A percentile compares a stretch with the other conserved stretches of the same genome.
Evolutionary conservation across 345 rosid species (phyloP).

Genomic region (Odontarrhena argentea): DNA sequence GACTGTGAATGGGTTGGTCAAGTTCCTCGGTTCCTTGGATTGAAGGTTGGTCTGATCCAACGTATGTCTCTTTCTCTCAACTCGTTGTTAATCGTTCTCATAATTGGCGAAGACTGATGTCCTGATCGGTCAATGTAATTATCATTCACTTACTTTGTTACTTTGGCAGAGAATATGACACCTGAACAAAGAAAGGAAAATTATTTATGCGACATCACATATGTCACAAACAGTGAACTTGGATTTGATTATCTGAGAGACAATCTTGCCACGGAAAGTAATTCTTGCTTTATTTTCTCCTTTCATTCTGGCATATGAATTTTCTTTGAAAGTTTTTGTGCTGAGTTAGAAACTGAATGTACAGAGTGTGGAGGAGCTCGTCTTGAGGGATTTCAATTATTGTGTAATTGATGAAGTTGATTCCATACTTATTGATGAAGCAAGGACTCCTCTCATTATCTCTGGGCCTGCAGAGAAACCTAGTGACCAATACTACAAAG

Average conservation of each 20-base stretch:
- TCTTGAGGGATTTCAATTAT: slow-evolving; percentile 86
- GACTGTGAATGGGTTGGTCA: slow-evolving; percentile 99
- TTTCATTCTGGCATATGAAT: slow-evolving; percentile 26
- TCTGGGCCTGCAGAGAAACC: slow-evolving; percentile 98
- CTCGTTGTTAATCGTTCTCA: slow-evolving; percentile 10
- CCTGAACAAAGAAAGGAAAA: slow-evolving; percentile 92
- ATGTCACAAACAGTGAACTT: slow-evolving; percentile 95
- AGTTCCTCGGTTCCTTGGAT: slow-evolving; percentile 95
- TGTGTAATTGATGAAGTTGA: slow-evolving; percentile 97
- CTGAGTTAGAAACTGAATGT: slow-evolving; percentile 37
- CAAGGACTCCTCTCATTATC: slow-evolving; percentile 96
- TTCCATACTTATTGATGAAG: slow-evolving; percentile 98
- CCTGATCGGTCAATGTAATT: not conserved
- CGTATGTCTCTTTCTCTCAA: slow-evolving; percentile 61
- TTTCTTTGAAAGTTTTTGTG: not conserved
- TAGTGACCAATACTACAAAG: slow-evolving; percentile 88
- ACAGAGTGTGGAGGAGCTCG: slow-evolving; percentile 96
- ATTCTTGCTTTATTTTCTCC: slow-evolving; percentile 53
- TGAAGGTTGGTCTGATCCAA: slow-evolving; percentile 99
- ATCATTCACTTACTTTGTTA: slow-evolving; percentile 16
- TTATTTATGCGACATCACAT: slow-evolving; percentile 87
- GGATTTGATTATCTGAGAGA: slow-evolving; percentile 96
- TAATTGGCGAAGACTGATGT: not conserved
- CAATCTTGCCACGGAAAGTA: slow-evolving; percentile 99
- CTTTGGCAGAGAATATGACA: slow-evolving; percentile 82